Base-by-base conservation (phyloP, 495 filamentous ascomycete species). In the Penicillium cinerascens region DNA sequence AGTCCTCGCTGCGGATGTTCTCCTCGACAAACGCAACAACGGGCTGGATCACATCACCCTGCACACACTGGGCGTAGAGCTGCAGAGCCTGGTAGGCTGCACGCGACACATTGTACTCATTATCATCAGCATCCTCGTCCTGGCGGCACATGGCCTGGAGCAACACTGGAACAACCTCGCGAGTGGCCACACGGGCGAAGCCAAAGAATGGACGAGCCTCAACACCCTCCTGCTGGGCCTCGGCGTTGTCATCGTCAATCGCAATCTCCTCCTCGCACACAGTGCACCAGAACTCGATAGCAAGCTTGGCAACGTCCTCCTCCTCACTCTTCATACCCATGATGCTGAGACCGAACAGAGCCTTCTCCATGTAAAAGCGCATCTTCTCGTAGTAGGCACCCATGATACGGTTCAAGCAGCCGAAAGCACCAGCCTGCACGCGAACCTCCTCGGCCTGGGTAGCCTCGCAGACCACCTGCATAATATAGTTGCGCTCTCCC, bases 331-430 rank as follows among this genome's bases (percentile, higher is more conserved):
- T 95, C 95, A 98, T 98, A 50, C 93, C 95, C 76, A 96, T 84
- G 52, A 97, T 95, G n/a, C 95, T 98, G 13, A 98, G 80, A 41
- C 95, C 93, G 68, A 97, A 98, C 35, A 98, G 78, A 41, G 93
- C 93, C 81, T 97, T 97, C 81, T 98, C 95, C 93, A 98, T 98
- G 78, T 98, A 98, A 76, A 95, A 97, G 61, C 91, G 83, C 93
- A 98, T 98, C 77, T 96, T 92, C 62, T 97, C 93, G 68, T 98
- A 98, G 76, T 98, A 97, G 36, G 96, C 78, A 51, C 79, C 88
- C 93, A 98, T 98, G 68, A 98, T 96, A 63, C 92, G 83, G 82
- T 97, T 97, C 63, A 98, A 71, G 66, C 95, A 98, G 49, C 92
- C 93, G 64, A 95, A 98, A 13, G 95, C 89, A 52, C 89, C 91